Percentiles rank a stretch among this genome's conserved stretches.
Evolutionary conservation across 805 yeast genomes (phyloP).

Genomic region (Debaryomyces tyrocola): DNA sequence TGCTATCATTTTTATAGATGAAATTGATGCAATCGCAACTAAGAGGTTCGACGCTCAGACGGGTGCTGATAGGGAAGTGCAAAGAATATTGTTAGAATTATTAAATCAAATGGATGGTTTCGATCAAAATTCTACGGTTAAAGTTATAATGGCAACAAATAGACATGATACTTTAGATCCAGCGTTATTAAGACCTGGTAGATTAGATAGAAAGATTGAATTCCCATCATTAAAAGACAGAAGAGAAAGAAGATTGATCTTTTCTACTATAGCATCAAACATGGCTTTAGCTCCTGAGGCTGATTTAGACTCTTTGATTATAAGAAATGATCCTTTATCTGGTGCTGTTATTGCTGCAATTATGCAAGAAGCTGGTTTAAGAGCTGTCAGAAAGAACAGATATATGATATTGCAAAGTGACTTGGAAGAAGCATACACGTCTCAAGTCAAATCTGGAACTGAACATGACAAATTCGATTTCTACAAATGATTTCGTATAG

Average conservation of each 20-base stretch:
- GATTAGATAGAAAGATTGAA: slow-evolving; percentile 96
- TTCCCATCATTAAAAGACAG: slow-evolving; percentile 95
- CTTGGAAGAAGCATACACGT: slow-evolving; percentile 94
- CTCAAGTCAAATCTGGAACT: slow-evolving; percentile 93
- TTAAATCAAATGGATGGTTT: slow-evolving; percentile 99
- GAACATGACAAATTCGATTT: slow-evolving; percentile 98
- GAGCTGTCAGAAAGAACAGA: slow-evolving; percentile 98
- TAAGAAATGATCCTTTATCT: slow-evolving; percentile 94
- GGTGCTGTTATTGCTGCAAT: slow-evolving; percentile 98
- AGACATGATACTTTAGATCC: slow-evolving; percentile 99
- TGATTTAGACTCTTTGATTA: slow-evolving; percentile 89
- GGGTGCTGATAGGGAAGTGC: slow-evolving; percentile 99
- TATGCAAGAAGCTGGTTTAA: slow-evolving; percentile 99
- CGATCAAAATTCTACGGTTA: slow-evolving; percentile 91
- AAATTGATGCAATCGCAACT: slow-evolving; percentile 98
- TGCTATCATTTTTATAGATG: slow-evolving; percentile 95
- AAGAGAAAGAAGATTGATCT: slow-evolving; percentile 95
- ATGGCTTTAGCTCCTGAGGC: slow-evolving; percentile 98
- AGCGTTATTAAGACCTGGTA: slow-evolving; percentile 96
- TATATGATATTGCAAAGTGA: slow-evolving; percentile 95
- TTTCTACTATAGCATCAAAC: slow-evolving; percentile 92
- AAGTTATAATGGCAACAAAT: slow-evolving; percentile 98
- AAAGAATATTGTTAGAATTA: slow-evolving; percentile 92
- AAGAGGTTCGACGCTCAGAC: slow-evolving; percentile 99
- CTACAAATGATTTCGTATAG: slow-evolving; percentile 58